A percentile compares a stretch with the other conserved stretches of the same genome.
Evolutionary conservation across 108 stramenopile genomes (phyloP).

Genomic region (Aurantiochytrium sp.): DNA sequence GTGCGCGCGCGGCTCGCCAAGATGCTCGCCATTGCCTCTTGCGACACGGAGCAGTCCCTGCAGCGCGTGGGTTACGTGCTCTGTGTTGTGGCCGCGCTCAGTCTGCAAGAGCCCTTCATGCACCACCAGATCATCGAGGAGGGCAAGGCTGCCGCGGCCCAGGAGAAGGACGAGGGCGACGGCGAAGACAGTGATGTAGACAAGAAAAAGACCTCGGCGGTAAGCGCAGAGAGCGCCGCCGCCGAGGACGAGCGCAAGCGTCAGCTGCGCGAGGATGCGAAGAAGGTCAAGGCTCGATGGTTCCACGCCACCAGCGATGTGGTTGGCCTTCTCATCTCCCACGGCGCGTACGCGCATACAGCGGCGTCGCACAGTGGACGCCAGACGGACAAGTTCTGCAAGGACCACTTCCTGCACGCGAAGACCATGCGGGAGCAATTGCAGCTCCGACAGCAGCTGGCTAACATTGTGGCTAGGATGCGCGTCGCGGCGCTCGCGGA

Average conservation of each 20-base stretch:
- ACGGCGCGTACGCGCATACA: neutral
- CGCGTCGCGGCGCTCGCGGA: neutral
- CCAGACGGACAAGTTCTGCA: neutral
- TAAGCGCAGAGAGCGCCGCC: no score
- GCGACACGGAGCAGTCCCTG: neutral
- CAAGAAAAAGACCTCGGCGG: no score
- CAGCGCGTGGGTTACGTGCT: neutral
- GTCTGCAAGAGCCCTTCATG: neutral
- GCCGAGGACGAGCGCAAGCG: neutral
- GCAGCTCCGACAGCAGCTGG: constrained; percentile 27
- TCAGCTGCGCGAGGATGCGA: neutral
- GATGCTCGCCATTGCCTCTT: constrained; percentile 24
- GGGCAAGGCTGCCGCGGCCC: neutral
- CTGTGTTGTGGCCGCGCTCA: neutral
- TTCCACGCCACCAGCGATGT: neutral
- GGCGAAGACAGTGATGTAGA: constrained; percentile 43
- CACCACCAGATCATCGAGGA: neutral
- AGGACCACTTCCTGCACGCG: neutral
- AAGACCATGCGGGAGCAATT: constrained; percentile 22
- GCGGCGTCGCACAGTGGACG: neutral
- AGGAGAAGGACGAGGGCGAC: neutral
- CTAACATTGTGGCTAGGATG: neutral
- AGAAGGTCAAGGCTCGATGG: neutral
- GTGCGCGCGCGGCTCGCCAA: constrained; percentile 17
- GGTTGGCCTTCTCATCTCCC: neutral